A percentile compares a stretch with the other conserved stretches of the same genome.
Conservation (phyloP, 352 stramenopile genomes). For the Chrysophaeum taylorii region DNA sequence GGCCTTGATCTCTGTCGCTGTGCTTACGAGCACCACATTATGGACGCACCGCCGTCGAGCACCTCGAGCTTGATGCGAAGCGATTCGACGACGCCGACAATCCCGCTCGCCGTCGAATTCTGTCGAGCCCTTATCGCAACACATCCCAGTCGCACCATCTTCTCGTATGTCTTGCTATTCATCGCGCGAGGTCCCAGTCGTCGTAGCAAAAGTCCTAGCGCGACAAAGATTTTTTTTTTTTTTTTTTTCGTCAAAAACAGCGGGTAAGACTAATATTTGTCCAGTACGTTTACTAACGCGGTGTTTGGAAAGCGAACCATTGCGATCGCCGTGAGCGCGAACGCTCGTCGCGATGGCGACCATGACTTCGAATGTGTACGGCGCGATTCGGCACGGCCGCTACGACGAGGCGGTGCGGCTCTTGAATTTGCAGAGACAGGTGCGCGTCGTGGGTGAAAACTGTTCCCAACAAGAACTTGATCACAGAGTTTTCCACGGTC, state of each 20-base stretch:
- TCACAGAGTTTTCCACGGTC: conserved; percentile 82
- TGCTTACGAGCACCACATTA: too few species aligned
- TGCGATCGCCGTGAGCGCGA: too few species aligned
- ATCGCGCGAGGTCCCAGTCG: not conserved
- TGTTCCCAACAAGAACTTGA: too few species aligned
- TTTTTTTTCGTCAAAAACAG: too few species aligned
- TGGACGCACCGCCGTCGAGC: not conserved
- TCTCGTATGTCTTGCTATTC: not conserved
- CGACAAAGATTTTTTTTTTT: too few species aligned
- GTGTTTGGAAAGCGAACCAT: too few species aligned
- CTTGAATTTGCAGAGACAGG: not conserved
- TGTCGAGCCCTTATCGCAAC: not conserved
- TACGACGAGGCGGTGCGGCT: conserved; percentile 6
- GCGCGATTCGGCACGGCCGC: not conserved
- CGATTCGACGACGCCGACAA: conserved; percentile 5
- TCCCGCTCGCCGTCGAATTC: conserved; percentile 1
- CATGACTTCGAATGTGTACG: not conserved
- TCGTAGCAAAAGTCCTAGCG: too few species aligned
- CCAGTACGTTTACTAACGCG: too few species aligned
- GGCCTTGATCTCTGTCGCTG: conserved; percentile 14
- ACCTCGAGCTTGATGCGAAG: not conserved
- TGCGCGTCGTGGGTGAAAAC: too few species aligned
- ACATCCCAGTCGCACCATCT: not conserved
- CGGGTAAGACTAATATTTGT: too few species aligned
- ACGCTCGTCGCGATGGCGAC: not conserved